Conservation (phyloP, 495 filamentous ascomycete species). For the Podospora appendiculata region DNA sequence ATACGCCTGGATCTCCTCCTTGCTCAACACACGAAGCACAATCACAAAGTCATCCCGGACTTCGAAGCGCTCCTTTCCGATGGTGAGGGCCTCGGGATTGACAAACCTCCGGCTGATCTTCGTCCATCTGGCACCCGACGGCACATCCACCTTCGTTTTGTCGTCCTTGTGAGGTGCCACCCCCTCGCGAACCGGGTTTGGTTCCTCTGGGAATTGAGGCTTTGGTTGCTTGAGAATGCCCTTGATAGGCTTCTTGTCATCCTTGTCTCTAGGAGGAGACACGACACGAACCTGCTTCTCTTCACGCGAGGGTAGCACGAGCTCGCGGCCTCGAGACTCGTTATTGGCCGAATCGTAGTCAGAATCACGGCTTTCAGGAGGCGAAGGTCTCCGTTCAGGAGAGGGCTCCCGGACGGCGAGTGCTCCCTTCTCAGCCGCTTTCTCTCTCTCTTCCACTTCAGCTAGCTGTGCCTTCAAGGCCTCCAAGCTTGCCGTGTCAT, state of each 20-base stretch:
- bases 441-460: conserved; percentile 26
- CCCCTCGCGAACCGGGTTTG: conserved; percentile 72
- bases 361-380: conserved; percentile 12
- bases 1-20: conserved; percentile 76
- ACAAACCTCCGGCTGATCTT: conserved; percentile 79
- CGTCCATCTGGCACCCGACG: conserved; percentile 75
- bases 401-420: conserved; percentile 19
- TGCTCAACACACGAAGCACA: conserved; percentile 68
- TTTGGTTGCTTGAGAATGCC: conserved; percentile 61
- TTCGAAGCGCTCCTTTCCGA: conserved; percentile 73
- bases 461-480: conserved; percentile 40
- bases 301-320: conserved; percentile 15
- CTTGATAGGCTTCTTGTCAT: conserved; percentile 30
- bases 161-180: conserved; percentile 81
- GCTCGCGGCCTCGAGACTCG: conserved; percentile 32
- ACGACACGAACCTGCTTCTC: conserved; percentile 47
- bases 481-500: conserved; percentile 36
- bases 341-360: conserved; percentile 24
- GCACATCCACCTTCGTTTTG: conserved; percentile 63
- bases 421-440: conserved; percentile 8
- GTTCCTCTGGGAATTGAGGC: conserved; percentile 71
- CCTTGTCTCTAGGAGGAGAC: conserved; percentile 44
- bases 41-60: conserved; percentile 78
- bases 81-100: conserved; percentile 70
- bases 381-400: conserved; percentile 15